Evolutionary conservation across 768 basidiomycete genomes (phyloP).

Genomic region (Lactarius hengduanensis): DNA sequence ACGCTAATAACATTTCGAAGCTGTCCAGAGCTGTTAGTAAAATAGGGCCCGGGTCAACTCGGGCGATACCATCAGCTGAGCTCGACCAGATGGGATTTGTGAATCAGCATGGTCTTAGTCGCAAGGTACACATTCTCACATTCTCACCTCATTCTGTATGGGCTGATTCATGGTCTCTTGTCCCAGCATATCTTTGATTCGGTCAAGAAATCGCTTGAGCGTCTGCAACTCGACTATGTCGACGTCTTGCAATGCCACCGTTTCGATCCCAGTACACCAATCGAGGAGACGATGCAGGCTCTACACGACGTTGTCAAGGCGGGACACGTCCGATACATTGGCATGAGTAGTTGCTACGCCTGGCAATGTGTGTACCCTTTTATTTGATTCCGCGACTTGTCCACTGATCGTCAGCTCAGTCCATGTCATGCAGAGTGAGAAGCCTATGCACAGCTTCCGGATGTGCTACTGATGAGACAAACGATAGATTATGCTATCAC

Average conservation of each 20-base stretch:
- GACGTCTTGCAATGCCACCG: slow-evolving; percentile 63
- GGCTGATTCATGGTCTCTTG: background rate
- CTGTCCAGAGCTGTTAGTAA: slow-evolving; percentile 11
- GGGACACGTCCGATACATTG: slow-evolving; percentile 40
- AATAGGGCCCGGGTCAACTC: background rate
- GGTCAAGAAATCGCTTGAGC: slow-evolving; percentile 57
- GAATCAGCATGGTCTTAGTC: slow-evolving; percentile 39
- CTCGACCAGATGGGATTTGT: slow-evolving; percentile 36
- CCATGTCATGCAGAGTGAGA: slow-evolving; percentile 26
- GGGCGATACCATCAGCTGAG: background rate
- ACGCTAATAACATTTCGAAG: background rate
- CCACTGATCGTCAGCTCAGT: slow-evolving; percentile 17
- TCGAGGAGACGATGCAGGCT: slow-evolving; percentile 36
- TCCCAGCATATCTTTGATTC: slow-evolving; percentile 69
- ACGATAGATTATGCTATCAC: slow-evolving; percentile 27
- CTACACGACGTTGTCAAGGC: slow-evolving; percentile 42
- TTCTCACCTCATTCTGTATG: background rate
- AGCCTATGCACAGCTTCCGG: slow-evolving; percentile 1
- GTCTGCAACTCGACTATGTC: slow-evolving; percentile 75
- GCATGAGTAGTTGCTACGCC: slow-evolving; percentile 35
- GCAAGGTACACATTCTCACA: slow-evolving; percentile 34
- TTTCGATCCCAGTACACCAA: slow-evolving; percentile 39
- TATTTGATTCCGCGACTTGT: slow-evolving; percentile 1
- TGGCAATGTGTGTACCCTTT: slow-evolving; percentile 32
- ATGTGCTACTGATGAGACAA: slow-evolving; percentile 19